phyloP scores from a whole-genome alignment of 1,139 yeast genomes.

The Wickerhamomyces sp. region DNA sequence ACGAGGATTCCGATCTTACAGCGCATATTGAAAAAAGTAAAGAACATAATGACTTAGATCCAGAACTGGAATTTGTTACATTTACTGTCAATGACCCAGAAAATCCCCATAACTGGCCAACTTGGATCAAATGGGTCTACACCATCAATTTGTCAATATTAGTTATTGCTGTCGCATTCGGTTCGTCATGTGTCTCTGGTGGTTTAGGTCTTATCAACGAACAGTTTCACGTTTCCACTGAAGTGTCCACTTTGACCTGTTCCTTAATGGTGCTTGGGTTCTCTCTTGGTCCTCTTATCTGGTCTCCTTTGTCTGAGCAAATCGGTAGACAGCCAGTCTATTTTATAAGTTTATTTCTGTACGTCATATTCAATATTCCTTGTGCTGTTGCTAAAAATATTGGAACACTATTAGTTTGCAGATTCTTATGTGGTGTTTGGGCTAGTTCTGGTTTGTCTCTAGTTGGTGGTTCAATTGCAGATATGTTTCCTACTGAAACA shows the following conservation, averaged over 20 bases:
- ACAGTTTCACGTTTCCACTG: conserved; percentile 62
- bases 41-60: conserved; percentile 37
- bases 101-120: conserved; percentile 83
- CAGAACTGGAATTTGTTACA: conserved; percentile 77
- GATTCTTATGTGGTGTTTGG: conserved; percentile 85
- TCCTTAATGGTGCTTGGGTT: conserved; percentile 89
- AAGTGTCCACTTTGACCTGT: conserved; percentile 74
- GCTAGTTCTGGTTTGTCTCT: conserved; percentile 79
- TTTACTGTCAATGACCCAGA: conserved; percentile 73
- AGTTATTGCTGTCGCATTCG: conserved; percentile 85
- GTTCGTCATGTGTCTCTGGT: conserved; percentile 87
- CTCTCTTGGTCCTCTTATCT: conserved; percentile 78
- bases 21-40: conserved; percentile 16
- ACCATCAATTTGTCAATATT: conserved; percentile 62
- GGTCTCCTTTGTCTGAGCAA: conserved; percentile 89
- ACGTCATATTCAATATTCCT: conserved; percentile 79
- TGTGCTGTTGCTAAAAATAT: conserved; percentile 85
- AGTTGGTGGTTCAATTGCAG: conserved; percentile 90
- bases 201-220: conserved; percentile 64
- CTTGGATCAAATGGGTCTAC: conserved; percentile 54
- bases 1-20: conserved; percentile 10
- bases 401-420: conserved; percentile 72
- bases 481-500: conserved; percentile 71
- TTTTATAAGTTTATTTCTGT: conserved; percentile 66
- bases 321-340: conserved; percentile 86